phyloP scores from a whole-genome alignment of 345 rosid species.

The Eucalyptus erythrocorys region DNA sequence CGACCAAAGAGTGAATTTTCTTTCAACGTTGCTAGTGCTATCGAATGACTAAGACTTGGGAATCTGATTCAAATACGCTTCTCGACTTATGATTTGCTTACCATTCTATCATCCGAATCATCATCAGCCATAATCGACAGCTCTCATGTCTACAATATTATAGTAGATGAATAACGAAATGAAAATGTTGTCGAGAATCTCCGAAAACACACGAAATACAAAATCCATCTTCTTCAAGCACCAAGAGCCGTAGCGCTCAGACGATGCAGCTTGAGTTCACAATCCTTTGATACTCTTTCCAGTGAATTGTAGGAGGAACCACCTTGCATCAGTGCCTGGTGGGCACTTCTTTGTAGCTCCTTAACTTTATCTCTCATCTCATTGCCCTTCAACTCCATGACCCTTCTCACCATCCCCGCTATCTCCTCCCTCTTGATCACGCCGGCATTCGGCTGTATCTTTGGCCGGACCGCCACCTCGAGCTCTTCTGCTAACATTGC shows the following conservation, averaged over 20 bases:
- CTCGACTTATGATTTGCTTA: not conserved
- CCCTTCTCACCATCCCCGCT: slow-evolving; percentile 16
- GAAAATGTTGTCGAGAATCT: not conserved
- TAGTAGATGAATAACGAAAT: not conserved
- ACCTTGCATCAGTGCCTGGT: slow-evolving; percentile 8
- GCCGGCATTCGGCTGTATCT: not conserved
- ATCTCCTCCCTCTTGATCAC: slow-evolving; percentile 35
- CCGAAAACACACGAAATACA: not conserved
- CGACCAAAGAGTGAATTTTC: not conserved
- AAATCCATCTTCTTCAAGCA: not conserved
- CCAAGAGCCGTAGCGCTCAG: not conserved
- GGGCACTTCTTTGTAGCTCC: slow-evolving; percentile 10
- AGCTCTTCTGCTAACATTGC: slow-evolving; percentile 37
- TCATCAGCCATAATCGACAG: not conserved
- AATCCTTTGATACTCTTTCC: slow-evolving; percentile 13
- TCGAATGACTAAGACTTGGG: not conserved
- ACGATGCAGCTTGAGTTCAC: not conserved
- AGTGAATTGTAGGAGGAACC: slow-evolving; percentile 19
- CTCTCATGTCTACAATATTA: not conserved
- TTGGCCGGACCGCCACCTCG: slow-evolving; percentile 23
- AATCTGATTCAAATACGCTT: not conserved
- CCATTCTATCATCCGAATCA: not conserved
- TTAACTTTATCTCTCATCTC: slow-evolving; percentile 29
- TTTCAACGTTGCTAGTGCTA: not conserved
- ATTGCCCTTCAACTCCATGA: slow-evolving; percentile 33